Conservation (phyloP, 306 rosid genomes). For the Sindora glabra region DNA sequence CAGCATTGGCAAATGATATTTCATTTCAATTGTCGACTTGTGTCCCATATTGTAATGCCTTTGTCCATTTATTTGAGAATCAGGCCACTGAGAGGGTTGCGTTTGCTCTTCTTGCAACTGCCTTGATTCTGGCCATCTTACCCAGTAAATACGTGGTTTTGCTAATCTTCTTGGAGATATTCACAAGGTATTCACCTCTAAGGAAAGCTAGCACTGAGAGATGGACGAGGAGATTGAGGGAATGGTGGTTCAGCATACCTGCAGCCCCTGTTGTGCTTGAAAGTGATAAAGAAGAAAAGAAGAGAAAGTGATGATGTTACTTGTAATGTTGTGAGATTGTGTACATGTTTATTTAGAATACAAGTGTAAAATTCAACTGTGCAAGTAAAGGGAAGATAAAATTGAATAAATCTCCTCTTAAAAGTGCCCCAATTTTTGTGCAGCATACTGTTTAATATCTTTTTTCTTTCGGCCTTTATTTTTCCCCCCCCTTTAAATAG, state of each 20-base stretch:
- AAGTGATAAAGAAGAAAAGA: conserved; percentile 77
- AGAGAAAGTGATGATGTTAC: conserved; percentile 49
- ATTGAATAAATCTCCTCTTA: no score
- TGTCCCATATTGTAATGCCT: no score
- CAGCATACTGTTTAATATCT: no score
- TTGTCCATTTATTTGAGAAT: no score
- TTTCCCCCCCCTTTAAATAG: no score
- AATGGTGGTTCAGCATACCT: conserved; percentile 99
- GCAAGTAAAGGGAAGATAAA: no score
- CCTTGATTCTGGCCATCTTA: conserved; percentile 46
- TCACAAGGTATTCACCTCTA: conserved; percentile 69
- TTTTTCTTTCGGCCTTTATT: no score
- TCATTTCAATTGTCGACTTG: no score
- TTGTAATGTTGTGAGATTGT: conserved; percentile 5
- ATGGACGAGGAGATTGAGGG: conserved; percentile 68
- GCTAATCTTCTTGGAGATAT: conserved; percentile 48
- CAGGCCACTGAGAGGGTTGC: conserved; percentile 83
- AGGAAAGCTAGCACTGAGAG: conserved; percentile 79
- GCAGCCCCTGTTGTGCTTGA: conserved; percentile 95
- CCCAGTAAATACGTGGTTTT: conserved; percentile 52
- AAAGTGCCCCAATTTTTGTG: no score
- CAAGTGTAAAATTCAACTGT: no score
- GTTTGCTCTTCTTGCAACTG: conserved; percentile 40
- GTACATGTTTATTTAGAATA: conserved; percentile 17
- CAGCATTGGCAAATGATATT: no score